Base-by-base conservation (phyloP, 805 yeast species). In the Candida krabiensis region DNA sequence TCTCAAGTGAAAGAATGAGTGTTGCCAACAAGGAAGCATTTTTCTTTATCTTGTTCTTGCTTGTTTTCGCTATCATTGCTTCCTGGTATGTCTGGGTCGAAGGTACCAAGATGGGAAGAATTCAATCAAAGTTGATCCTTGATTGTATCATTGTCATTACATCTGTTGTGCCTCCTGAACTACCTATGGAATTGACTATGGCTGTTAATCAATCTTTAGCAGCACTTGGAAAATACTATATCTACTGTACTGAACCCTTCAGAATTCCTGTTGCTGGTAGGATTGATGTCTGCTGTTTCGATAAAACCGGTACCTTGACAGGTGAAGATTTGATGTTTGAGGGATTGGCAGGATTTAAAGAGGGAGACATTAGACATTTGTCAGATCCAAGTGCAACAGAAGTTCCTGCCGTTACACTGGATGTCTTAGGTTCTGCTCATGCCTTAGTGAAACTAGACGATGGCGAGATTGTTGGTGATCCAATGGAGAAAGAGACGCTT, bases 121-220 rank as follows among this genome's bases (percentile, higher is more conserved):
- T 87, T 53, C 96, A 91, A 64, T 86, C 95, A 38, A 91, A 91
- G 66, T 77, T 93, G 63, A 83, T 93, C 49, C 75, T 93, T 58
- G 98, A 93, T 66, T 93, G 99, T 80, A 85, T 93, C 49, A 77
- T 93, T 58, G 95, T 93, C 53, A 78, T 93, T 54, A 93, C 99
- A 14, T 90, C 98, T 35, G 99, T 93, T 47, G 99, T 93, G 28
- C 99, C 99, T 25, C 99, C 99, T 29, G 99, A 93, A 68, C 75
- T 93, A 52, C 99, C 99, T 42, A 93, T 93, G 98, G 99, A 93
- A 70, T 76, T 93, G 54, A 93, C 99, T 11, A 83, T 93, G 91
- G 98, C 99, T 43, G 99, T 93, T 28, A 93, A 93, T 66, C 75
- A 86, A 26, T 90, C 98, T 5, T 72, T 93, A 61, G 79, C 89